Evolutionary conservation across 2,329 filamentous ascomycete genomes (phyloP).

Genomic region (Penicillium sp.): DNA sequence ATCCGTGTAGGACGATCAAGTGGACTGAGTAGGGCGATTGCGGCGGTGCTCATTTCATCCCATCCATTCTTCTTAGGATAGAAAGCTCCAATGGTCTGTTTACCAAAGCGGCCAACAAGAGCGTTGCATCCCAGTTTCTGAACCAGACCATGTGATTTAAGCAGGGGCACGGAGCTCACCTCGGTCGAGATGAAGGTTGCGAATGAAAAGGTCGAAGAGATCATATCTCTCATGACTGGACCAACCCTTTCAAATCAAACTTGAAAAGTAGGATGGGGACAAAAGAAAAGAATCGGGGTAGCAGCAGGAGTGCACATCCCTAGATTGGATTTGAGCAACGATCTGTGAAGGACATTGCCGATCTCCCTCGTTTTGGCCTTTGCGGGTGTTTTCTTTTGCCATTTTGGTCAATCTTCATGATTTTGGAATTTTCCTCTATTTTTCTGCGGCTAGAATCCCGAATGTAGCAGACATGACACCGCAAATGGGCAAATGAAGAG

Average conservation of each 20-base stretch:
- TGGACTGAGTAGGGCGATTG: slow-evolving; percentile 20
- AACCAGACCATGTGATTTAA: slow-evolving; percentile 9
- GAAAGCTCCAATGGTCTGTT: slow-evolving; percentile 17
- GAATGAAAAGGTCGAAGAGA: slow-evolving; percentile 11
- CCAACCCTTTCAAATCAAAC: background rate
- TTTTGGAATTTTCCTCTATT: background rate
- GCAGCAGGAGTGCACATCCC: slow-evolving; percentile 9
- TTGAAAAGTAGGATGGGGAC: background rate
- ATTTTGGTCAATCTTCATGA: background rate
- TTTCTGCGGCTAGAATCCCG: slow-evolving; percentile 3
- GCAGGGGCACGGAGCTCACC: slow-evolving; percentile 12
- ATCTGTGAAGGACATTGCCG: slow-evolving; percentile 20
- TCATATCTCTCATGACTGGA: slow-evolving; percentile 17
- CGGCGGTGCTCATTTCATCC: slow-evolving; percentile 22
- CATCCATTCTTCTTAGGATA: background rate
- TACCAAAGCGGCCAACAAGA: slow-evolving; percentile 19
- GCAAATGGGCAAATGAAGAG: slow-evolving; percentile 24
- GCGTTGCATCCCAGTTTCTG: slow-evolving; percentile 10
- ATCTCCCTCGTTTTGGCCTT: slow-evolving; percentile 11
- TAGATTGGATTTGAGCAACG: slow-evolving; percentile 15
- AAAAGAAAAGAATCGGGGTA: background rate
- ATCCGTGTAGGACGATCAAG: slow-evolving; percentile 26
- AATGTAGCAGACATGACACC: slow-evolving; percentile 23
- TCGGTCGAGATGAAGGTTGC: slow-evolving; percentile 7
- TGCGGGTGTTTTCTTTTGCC: slow-evolving; percentile 2